Conservation (phyloP, 257 asterid genomes). For the Eucommia ulmoides region DNA sequence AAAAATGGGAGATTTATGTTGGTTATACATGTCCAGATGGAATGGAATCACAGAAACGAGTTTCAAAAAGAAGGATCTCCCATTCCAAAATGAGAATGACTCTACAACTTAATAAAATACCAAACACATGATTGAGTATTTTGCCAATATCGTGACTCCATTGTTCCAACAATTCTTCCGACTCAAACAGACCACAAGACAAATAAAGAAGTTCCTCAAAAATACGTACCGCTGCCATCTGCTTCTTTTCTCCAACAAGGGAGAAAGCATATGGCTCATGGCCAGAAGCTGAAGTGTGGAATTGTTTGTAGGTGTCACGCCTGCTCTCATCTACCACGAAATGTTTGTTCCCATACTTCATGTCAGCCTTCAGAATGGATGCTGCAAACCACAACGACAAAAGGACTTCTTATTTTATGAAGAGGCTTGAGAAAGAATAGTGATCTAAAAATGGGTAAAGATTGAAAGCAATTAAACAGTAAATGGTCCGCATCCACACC, state of each 20-base stretch:
- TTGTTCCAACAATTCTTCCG: no score
- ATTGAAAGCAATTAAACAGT: neutral
- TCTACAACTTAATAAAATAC: no score
- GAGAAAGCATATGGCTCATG: constrained; percentile 26
- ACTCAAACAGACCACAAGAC: no score
- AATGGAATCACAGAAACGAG: neutral
- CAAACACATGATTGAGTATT: no score
- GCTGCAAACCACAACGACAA: constrained; percentile 36
- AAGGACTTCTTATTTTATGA: neutral
- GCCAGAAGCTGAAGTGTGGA: constrained; percentile 26
- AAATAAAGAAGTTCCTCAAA: constrained; percentile 1
- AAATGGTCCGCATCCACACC: constrained; percentile 27
- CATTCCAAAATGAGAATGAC: no score
- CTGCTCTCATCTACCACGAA: constrained; percentile 61
- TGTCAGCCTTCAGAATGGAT: constrained; percentile 73
- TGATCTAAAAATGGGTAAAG: constrained; percentile 1
- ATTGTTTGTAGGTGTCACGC: constrained; percentile 71
- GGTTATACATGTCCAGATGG: neutral
- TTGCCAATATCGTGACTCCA: no score
- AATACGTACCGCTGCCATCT: constrained; percentile 48
- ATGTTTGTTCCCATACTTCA: constrained; percentile 83
- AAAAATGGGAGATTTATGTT: no score
- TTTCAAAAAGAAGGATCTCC: no score
- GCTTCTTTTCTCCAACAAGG: constrained; percentile 40
- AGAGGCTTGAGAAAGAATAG: neutral